A percentile compares a stretch with the other conserved stretches of the same genome.
Conservation (phyloP, 768 basidiomycete genomes). For the Rhizopogon salebrosus region DNA sequence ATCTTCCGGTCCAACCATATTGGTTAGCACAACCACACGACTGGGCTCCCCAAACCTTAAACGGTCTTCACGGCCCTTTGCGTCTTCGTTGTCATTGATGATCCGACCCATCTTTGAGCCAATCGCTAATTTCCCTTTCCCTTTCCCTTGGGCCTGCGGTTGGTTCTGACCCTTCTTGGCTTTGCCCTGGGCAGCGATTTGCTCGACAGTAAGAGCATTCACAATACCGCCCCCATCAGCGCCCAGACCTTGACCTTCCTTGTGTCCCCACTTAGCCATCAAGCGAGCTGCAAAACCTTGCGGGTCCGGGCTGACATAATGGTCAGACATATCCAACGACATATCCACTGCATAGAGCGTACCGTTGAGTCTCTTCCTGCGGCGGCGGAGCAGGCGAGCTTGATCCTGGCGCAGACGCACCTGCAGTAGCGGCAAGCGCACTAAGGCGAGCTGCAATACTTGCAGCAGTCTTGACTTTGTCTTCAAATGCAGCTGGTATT, state of each 20-base stretch:
- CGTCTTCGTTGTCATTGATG: conserved; percentile 86
- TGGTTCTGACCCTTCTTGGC: conserved; percentile 34
- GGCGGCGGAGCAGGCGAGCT: conserved; percentile 22
- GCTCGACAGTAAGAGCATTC: conserved; percentile 82
- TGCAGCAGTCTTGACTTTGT: conserved; percentile 70
- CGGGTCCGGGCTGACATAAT: conserved; percentile 44
- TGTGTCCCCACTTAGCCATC: conserved; percentile 97
- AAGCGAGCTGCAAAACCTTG: conserved; percentile 78
- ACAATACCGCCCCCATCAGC: conserved; percentile 81
- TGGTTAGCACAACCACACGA: conserved; percentile 83
- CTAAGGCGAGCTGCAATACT: conserved; percentile 75
- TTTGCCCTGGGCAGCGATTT: conserved; percentile 36
- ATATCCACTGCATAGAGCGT: background rate
- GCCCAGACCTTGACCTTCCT: conserved; percentile 90
- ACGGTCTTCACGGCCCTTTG: conserved; percentile 68
- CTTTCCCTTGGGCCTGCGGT: conserved; percentile 28
- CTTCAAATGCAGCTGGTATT: conserved; percentile 46
- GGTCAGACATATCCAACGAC: background rate
- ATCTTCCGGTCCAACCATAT: conserved; percentile 84
- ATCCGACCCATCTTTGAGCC: conserved; percentile 82
- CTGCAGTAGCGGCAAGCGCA: conserved; percentile 40
- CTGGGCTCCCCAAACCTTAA: conserved; percentile 86
- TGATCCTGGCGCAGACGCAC: conserved; percentile 20
- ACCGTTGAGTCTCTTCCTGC: conserved; percentile 24
- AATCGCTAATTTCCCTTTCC: conserved; percentile 32